phyloP scores from a whole-genome alignment of 2,329 filamentous ascomycete genomes.

The Epichloe uncinata region DNA sequence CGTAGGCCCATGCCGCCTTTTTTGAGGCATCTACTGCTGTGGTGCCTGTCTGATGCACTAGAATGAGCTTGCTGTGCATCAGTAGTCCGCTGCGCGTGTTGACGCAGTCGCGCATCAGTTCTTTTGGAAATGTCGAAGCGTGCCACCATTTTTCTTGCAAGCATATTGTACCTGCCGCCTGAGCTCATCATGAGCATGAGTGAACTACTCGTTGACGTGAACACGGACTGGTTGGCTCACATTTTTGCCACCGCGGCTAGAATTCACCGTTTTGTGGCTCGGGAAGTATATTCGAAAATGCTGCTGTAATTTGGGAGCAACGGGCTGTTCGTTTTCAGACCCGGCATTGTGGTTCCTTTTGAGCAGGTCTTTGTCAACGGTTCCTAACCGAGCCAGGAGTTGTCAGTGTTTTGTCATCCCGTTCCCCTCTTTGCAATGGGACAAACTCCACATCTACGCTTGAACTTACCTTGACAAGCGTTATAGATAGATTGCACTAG shows the following conservation, averaged over 20 bases:
- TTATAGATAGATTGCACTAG: constrained; percentile 47
- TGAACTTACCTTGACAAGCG: constrained; percentile 36
- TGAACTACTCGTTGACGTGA: background rate
- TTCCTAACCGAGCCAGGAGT: background rate
- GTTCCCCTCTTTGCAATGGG: constrained; percentile 2
- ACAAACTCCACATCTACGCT: constrained; percentile 7
- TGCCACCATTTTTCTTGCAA: constrained; percentile 63
- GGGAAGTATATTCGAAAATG: constrained; percentile 71
- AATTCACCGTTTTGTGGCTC: constrained; percentile 51
- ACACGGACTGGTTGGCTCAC: background rate
- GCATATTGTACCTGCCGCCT: constrained; percentile 73
- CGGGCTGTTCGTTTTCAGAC: background rate
- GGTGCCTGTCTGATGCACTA: constrained; percentile 26
- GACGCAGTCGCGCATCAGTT: constrained; percentile 60
- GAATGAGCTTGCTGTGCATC: constrained; percentile 74
- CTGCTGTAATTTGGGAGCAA: constrained; percentile 16
- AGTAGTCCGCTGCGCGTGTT: constrained; percentile 59
- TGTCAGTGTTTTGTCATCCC: background rate
- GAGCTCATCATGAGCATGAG: constrained; percentile 11
- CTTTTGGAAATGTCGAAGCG: constrained; percentile 52
- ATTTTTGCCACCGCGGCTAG: constrained; percentile 47
- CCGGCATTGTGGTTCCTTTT: background rate
- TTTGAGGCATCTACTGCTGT: background rate
- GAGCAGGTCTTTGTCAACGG: background rate
- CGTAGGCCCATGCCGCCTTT: constrained; percentile 57